These are phyloP conservation scores for Entomortierella chlamydospora DNA, from an alignment of 192 early-diverging fungal genomes.

Conservation along the genomic window DNA sequence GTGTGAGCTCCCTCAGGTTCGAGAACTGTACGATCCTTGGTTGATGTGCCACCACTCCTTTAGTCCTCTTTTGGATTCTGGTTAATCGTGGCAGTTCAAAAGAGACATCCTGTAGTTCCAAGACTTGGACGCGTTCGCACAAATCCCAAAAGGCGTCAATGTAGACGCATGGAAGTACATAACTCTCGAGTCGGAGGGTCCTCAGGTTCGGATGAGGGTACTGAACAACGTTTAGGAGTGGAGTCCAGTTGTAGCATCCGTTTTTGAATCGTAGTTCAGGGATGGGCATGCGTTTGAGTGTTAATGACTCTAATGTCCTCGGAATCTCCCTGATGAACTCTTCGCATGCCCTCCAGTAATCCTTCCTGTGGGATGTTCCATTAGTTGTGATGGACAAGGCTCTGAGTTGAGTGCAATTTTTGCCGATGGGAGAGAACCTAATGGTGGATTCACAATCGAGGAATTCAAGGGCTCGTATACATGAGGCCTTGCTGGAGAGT, in stretches of 20 bases:
- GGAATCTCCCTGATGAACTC: neutral
- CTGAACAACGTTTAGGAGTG: neutral
- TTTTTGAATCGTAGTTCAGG: neutral
- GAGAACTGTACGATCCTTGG: neutral
- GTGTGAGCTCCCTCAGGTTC: conserved; percentile 2
- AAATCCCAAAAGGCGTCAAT: neutral
- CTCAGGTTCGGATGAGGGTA: neutral
- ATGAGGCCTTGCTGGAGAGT: neutral
- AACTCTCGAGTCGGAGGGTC: neutral
- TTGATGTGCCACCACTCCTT: neutral
- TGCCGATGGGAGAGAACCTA: neutral
- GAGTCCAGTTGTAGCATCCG: neutral
- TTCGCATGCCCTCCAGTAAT: neutral
- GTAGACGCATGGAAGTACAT: neutral
- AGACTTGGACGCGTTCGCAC: neutral
- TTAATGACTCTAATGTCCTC: neutral
- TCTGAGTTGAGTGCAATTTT: neutral
- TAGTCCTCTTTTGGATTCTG: neutral
- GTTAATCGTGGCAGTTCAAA: neutral
- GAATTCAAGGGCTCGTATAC: neutral
- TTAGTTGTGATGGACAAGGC: neutral
- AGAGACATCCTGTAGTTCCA: neutral
- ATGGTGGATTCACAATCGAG: neutral
- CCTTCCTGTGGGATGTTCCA: too few species aligned
- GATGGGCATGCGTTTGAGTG: neutral